Conservation (phyloP, 106 monocot species). For the Allium cepa region DNA sequence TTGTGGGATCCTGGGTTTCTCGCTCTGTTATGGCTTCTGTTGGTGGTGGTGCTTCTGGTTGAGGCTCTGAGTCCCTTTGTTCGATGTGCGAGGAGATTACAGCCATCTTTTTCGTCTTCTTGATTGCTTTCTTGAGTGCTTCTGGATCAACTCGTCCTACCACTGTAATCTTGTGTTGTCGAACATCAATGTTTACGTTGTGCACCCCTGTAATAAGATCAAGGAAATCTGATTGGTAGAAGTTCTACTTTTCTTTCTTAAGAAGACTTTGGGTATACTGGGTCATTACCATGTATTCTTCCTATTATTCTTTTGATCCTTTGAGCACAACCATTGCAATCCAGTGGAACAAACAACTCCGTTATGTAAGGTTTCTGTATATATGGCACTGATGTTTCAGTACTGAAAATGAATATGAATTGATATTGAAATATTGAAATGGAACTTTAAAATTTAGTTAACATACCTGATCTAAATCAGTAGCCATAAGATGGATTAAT, state of each 20-base stretch:
- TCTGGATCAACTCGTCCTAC: conserved; percentile 47
- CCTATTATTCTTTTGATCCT: conserved; percentile 45
- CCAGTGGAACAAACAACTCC: conserved; percentile 53
- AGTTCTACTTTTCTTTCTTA: background rate
- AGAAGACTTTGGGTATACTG: background rate
- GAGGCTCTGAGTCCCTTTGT: conserved; percentile 5
- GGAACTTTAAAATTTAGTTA: background rate
- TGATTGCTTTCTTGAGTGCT: conserved; percentile 47
- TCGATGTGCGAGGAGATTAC: conserved; percentile 38
- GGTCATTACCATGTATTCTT: conserved; percentile 33
- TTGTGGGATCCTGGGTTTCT: background rate
- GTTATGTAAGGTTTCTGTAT: conserved; percentile 26
- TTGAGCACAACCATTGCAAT: conserved; percentile 61
- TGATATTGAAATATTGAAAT: no score
- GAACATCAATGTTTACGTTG: conserved; percentile 25
- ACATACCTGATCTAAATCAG: conserved; percentile 22
- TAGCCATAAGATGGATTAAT: conserved; percentile 10
- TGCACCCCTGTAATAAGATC: conserved; percentile 24
- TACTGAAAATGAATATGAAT: background rate
- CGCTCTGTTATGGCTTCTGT: background rate
- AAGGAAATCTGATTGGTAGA: background rate
- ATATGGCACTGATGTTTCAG: background rate
- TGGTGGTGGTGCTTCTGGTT: conserved; percentile 5
- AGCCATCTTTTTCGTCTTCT: conserved; percentile 44
- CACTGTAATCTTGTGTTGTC: conserved; percentile 51